Evolutionary conservation across 2,329 filamentous ascomycete genomes (phyloP), one percentile per base, ranked within the genome.

Genomic region (Ambrosiella beaveri): DNA sequence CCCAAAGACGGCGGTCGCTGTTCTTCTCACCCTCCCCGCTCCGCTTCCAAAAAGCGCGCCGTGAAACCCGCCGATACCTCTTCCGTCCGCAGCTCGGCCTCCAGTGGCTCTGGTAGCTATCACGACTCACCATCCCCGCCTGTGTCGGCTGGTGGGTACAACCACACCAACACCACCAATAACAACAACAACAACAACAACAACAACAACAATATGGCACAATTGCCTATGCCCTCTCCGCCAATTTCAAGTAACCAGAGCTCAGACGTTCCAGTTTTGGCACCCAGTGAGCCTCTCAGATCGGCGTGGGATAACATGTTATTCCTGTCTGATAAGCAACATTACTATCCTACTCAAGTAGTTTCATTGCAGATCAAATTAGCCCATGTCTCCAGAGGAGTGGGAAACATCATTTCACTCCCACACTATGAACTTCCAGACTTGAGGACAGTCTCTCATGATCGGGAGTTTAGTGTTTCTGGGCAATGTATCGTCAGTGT

Each of bases 1-100:
- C 70, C 70, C 41, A 70, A 78, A 59, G 74, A 73, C 60, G 75
- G 72, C 59, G 78, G 78, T 9, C 73, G 78, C 38, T 79, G 78
- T 56, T 77, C 77, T 49, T 79, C 76, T 1, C 78, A 80, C 59
- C 78, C 78, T 2, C 73, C 72, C 4, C 69, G 74, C 7, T 55
- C 39, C 45, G 58, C 59, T 15, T 60, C 59, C 27, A 75, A 73
- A 60, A 69, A 74, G 56, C 37, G 44, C 15, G 17, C 3, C 2
- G 6, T 11, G 6, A 36, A 19, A n/a, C 19, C 27, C 13, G 54
- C 13, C n/a, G 56, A 51, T n/a, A 19, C 56, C n/a, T 50, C 56
- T n/a, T 66, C 54, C 59, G 62, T 35, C 62, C 65, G 37, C 61
- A 61, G 55, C 40, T 55, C 53, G 12, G 45, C 41, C 5, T 56